These are phyloP conservation scores for Cyclotella choctawhatcheeana DNA, from an alignment of 108 stramenopile species.

Conservation along the genomic window DNA sequence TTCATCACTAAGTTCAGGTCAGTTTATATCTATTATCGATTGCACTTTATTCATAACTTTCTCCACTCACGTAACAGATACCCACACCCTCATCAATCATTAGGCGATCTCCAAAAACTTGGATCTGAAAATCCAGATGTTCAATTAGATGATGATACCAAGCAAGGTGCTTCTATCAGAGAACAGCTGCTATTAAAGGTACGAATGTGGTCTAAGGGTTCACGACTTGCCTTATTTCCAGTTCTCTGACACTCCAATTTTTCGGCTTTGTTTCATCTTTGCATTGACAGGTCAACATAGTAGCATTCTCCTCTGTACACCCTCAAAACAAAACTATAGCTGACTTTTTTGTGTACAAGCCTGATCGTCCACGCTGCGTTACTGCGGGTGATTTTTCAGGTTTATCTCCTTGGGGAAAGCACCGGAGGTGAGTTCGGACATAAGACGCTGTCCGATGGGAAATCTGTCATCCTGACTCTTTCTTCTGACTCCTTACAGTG, in stretches of 20 bases:
- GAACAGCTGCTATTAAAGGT: conserved; percentile 33
- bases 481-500: too few relatives aligned
- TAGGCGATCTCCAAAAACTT: conserved; percentile 24
- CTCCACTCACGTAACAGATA: too few relatives aligned
- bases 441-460: too few relatives aligned
- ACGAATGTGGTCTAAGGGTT: too few relatives aligned
- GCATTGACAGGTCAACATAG: conserved; percentile 54
- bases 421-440: conserved; percentile 22
- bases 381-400: conserved; percentile 49
- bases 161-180: conserved; percentile 10
- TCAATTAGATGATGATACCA: not conserved
- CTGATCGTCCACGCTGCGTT: conserved; percentile 43
- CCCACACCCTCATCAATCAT: too few relatives aligned
- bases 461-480: too few relatives aligned
- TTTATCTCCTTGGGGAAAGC: conserved; percentile 49
- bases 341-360: conserved; percentile 48
- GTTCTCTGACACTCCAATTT: too few relatives aligned
- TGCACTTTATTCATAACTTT: too few relatives aligned
- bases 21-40: too few relatives aligned
- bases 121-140: not conserved
- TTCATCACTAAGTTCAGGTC: conserved; percentile 19
- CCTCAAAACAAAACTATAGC: conserved; percentile 72
- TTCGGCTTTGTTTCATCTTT: too few relatives aligned
- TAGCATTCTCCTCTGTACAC: conserved; percentile 84
- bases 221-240: too few relatives aligned